A percentile compares a stretch with the other conserved stretches of the same genome.
These are phyloP conservation scores for Ogataea corticis DNA, from an alignment of 805 yeast genomes.

Conservation along the genomic window DNA sequence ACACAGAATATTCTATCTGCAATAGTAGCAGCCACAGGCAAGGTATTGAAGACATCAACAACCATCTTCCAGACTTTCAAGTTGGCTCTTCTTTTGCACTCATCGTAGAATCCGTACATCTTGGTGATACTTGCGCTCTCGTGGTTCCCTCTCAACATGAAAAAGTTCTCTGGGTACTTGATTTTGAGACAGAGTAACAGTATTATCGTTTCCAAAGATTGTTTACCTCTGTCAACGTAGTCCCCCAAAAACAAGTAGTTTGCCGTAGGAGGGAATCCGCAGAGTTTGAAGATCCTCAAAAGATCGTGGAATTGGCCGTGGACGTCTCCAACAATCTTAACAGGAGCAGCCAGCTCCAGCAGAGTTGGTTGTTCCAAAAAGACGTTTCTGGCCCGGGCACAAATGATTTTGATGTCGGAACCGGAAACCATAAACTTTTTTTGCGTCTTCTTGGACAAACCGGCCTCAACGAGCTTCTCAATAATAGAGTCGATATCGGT, in stretches of 20 bases:
- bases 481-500: conserved; percentile 64
- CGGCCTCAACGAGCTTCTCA: conserved; percentile 56
- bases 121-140: conserved; percentile 60
- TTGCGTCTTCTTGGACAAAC: conserved; percentile 42
- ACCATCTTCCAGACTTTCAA: conserved; percentile 51
- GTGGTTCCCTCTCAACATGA: conserved; percentile 60
- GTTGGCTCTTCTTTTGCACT: conserved; percentile 54
- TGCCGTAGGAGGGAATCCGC: conserved; percentile 60
- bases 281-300: conserved; percentile 53
- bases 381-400: conserved; percentile 58
- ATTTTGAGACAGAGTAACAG: conserved; percentile 54
- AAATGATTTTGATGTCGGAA: conserved; percentile 56
- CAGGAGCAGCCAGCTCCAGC: conserved; percentile 71
- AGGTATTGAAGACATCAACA: conserved; percentile 57
- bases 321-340: conserved; percentile 80
- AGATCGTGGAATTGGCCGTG: conserved; percentile 67
- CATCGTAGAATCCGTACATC: conserved; percentile 62
- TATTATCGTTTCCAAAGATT: conserved; percentile 55
- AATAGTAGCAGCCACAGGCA: conserved; percentile 63
- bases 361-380: conserved; percentile 66
- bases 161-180: conserved; percentile 60
- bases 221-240: conserved; percentile 60
- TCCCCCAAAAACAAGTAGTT: conserved; percentile 60
- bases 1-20: conserved; percentile 59
- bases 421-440: conserved; percentile 52